phyloP scores from a whole-genome alignment of 2,329 filamentous ascomycete genomes.

The Stachybotrys chartarum region DNA sequence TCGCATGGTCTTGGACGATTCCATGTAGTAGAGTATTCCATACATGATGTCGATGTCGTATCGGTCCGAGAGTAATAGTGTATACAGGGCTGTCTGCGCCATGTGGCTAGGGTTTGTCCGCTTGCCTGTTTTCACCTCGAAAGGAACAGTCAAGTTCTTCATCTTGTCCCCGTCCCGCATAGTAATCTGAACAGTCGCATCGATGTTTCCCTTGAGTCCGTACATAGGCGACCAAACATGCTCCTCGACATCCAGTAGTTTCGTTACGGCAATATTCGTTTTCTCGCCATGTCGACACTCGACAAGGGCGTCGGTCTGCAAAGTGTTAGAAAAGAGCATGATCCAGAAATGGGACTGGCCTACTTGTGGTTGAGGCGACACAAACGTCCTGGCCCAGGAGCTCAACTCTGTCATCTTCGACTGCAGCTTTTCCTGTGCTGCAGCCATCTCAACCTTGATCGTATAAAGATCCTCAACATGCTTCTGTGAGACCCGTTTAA shows the following conservation, averaged over 20 bases:
- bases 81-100: conserved; percentile 92
- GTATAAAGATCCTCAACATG: conserved; percentile 88
- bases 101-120: conserved; percentile 76
- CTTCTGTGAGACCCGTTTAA: conserved; percentile 61
- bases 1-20: conserved; percentile 76
- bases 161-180: conserved; percentile 63
- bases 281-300: conserved; percentile 73
- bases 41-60: conserved; percentile 91
- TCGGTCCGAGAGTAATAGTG: conserved; percentile 82
- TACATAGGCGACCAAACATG: conserved; percentile 98
- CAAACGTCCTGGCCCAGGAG: conserved; percentile 76
- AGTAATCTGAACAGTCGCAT: conserved; percentile 86
- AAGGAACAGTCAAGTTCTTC: conserved; percentile 74
- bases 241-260: conserved; percentile 92
- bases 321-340: conserved; percentile 16
- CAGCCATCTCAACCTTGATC: conserved; percentile 66
- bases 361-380: conserved; percentile 64
- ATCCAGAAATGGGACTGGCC: conserved; percentile 8
- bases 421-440: conserved; percentile 71
- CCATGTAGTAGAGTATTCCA: conserved; percentile 91
- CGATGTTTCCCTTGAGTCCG: conserved; percentile 94
- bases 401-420: conserved; percentile 78
- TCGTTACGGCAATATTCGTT: conserved; percentile 78
- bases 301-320: conserved; percentile 60
- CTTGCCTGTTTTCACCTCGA: conserved; percentile 93